Evolutionary conservation across 2,329 filamentous ascomycete genomes (phyloP), one percentile per base, ranked within the genome.

Genomic region (Trichoderma pleuroti): DNA sequence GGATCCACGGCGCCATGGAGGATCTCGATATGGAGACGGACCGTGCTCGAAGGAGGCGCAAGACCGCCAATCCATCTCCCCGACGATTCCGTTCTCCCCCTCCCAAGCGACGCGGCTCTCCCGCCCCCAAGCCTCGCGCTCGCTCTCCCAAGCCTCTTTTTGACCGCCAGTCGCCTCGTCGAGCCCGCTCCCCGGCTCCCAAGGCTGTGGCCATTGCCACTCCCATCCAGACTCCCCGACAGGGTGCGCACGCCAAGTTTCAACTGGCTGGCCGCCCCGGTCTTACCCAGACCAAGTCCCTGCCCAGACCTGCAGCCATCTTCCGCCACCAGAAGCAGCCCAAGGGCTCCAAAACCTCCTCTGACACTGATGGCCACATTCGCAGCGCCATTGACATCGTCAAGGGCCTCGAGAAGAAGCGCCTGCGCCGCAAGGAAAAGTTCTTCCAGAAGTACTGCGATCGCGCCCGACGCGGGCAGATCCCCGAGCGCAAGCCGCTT

Each of bases 331-430:
- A 84, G 75, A 82, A 85, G 76, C 81, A 85, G 72, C 76, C 78
- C 73, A 81, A 84, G 66, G 77, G 82, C 67, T 73, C 76, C 71
- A 81, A 82, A 71, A 71, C 74, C 18, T 70, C 73, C 9, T 73
- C 76, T 36, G 75, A 78, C 7, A 77, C 78, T 62, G 86, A 91
- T 64, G 83, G 89, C 54, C 93, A 96, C 73, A 88, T 93, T 11
- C 92, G 96, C 73, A 93, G 94, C n/a, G 94, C 96, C 42, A 97
- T 99, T 75, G 96, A 98, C 81, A 99, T 98, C 72, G 93, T 98
- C 81, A 97, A 97, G 80, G 96, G 96, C 10, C 87, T 99, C 1
- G 96, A 99, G 83, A 91, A 93, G 81, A 98, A 97, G 84, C 91
- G 94, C 30, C 93, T 96, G 83, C 91, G 96, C 74, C 92, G 96